phyloP scores from a whole-genome alignment of 2,329 filamentous ascomycete genomes.

The Colletotrichum acutatum region DNA sequence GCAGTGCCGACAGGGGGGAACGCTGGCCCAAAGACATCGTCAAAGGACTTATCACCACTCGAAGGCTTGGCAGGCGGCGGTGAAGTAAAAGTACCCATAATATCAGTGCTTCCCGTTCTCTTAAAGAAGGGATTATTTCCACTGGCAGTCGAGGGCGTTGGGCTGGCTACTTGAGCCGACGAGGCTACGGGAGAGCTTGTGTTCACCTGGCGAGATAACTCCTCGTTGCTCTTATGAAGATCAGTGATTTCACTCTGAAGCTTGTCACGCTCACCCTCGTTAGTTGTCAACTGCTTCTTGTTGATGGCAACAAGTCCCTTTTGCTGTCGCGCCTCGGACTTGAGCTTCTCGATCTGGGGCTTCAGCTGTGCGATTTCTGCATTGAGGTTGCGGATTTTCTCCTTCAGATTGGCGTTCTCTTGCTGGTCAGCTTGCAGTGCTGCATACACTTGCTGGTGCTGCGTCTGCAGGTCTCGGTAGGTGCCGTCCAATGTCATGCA shows the following conservation, averaged over 20 bases:
- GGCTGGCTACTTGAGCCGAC: conserved; percentile 71
- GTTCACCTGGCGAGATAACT: conserved; percentile 63
- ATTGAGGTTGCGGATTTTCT: conserved; percentile 86
- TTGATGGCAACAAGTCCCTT: conserved; percentile 98
- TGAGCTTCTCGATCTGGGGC: conserved; percentile 92
- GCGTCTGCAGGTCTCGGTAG: conserved; percentile 82
- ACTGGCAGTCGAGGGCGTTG: conserved; percentile 74
- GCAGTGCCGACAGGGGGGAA: conserved; percentile 59
- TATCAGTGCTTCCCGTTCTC: conserved; percentile 70
- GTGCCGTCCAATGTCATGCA: conserved; percentile 84
- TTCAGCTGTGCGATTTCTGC: conserved; percentile 85
- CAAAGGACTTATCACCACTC: conserved; percentile 77
- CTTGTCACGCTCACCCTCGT: conserved; percentile 89
- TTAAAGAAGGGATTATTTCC: conserved; percentile 97
- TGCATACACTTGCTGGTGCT: conserved; percentile 80
- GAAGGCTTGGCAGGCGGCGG: conserved; percentile 55
- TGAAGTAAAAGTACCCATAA: conserved; percentile 64
- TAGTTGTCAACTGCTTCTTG: conserved; percentile 94
- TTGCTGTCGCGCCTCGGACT: conserved; percentile 91
- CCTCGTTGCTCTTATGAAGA: conserved; percentile 71
- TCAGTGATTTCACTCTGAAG: conserved; percentile 82
- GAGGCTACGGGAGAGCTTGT: conserved; percentile 60
- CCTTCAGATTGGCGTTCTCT: conserved; percentile 87
- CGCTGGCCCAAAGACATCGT: conserved; percentile 85
- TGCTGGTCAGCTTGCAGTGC: conserved; percentile 87